These are phyloP conservation scores for Neospermospora avenae DNA, from an alignment of 2,329 filamentous ascomycete species.

Conservation along the genomic window DNA sequence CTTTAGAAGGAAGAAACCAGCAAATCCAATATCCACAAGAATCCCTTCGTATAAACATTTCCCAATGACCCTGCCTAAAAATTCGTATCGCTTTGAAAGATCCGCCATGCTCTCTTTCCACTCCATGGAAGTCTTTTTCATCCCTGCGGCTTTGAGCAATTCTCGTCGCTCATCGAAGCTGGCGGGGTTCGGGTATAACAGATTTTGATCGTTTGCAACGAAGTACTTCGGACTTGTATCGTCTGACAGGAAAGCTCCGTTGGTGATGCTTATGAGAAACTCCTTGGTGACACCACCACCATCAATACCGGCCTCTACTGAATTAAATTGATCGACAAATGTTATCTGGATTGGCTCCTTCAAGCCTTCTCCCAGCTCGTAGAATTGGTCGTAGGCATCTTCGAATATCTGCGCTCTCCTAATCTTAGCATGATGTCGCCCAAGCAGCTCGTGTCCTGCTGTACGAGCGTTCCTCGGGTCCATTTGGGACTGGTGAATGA, in stretches of 20 bases:
- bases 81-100: constrained; percentile 77
- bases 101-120: constrained; percentile 57
- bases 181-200: constrained; percentile 84
- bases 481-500: constrained; percentile 43
- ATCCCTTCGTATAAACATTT: constrained; percentile 98
- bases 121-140: constrained; percentile 50
- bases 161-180: constrained; percentile 68
- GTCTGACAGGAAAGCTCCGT: constrained; percentile 71
- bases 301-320: constrained; percentile 88
- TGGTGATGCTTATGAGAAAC: constrained; percentile 85
- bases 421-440: constrained; percentile 74
- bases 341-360: constrained; percentile 97
- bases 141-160: constrained; percentile 48
- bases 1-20: constrained; percentile 92
- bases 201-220: constrained; percentile 76
- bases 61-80: constrained; percentile 86
- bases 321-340: constrained; percentile 88
- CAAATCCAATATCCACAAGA: constrained; percentile 87
- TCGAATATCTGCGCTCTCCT: constrained; percentile 75
- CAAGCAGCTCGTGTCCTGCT: constrained; percentile 40
- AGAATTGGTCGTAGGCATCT: constrained; percentile 84
- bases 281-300: constrained; percentile 97
- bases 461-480: constrained; percentile 13
- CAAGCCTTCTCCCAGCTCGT: constrained; percentile 71
- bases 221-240: constrained; percentile 61